Evolutionary conservation across 139 green algal species (phyloP), one percentile per base, ranked within the genome.

Genomic region (Gonium pectorale): DNA sequence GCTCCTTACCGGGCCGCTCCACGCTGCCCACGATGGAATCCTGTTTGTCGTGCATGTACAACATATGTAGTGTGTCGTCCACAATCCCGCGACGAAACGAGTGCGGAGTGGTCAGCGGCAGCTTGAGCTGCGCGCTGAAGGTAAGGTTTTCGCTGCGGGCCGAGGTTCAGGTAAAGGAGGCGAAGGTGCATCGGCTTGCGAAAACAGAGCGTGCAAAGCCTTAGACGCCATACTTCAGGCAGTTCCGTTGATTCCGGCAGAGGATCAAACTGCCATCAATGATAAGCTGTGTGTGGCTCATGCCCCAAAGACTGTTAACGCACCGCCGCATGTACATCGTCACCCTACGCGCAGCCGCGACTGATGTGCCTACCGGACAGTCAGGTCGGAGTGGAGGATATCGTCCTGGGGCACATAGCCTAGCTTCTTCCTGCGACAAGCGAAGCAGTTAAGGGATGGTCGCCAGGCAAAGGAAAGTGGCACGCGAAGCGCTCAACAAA

Each of bases 331-430:
- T n/a, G n/a, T n/a, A n/a, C n/a, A n/a, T n/a, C n/a, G n/a, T n/a
- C n/a, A n/a, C n/a, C n/a, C n/a, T n/a, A n/a, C n/a, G n/a, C n/a
- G n/a, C n/a, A n/a, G n/a, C n/a, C n/a, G n/a, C n/a, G n/a, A n/a
- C n/a, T n/a, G n/a, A n/a, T n/a, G 27, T 5, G 5, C 67, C 38
- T 27, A 74, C 67, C 67, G 33, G 3, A 74, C 67, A 24, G 67
- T 74, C 26, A 74, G 67, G 40, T 74, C 67, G 40, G 67, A 4
- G 67, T 74, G 67, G 40, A 74, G 67, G 5, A 56, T 38, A 27
- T 74, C 67, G 17, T 56, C 92, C 85, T 96, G 94, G 5, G 93
- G 94, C 26, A 97, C 94, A 85, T 94, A 96, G 11, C 94, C 94
- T 24, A 73, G 84, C 35, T 91, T 78, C 35, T 71, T 46, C 40